Conservation (phyloP, 495 filamentous ascomycete genomes). For the Geoglossum glabrum region DNA sequence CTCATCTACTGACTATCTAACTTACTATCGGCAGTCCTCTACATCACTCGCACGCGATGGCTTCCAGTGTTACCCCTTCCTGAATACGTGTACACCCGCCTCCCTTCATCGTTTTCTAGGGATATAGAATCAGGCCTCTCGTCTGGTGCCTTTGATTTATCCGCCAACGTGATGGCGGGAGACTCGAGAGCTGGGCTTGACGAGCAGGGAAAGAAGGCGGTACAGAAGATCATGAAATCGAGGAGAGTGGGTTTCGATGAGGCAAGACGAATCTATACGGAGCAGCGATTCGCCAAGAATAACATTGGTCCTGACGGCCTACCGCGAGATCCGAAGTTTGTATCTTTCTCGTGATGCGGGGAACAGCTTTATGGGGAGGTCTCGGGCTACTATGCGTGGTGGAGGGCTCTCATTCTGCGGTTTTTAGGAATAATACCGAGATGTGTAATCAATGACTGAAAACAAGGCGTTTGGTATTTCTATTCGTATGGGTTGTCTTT, state of each 20-base stretch:
- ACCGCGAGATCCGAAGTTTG: conserved; percentile 85
- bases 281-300: conserved; percentile 65
- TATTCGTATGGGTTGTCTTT: background rate
- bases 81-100: conserved; percentile 31
- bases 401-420: background rate
- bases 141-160: conserved; percentile 60
- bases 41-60: conserved; percentile 65
- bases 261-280: conserved; percentile 63
- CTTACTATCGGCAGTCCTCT: conserved; percentile 33
- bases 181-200: conserved; percentile 69
- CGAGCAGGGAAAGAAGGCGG: conserved; percentile 51
- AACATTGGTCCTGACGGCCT: conserved; percentile 74
- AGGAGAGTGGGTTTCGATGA: conserved; percentile 69
- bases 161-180: conserved; percentile 52
- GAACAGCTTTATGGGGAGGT: background rate
- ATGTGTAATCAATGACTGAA: background rate
- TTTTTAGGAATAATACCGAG: background rate
- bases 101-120: conserved; percentile 51
- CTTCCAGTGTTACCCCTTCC: conserved; percentile 30
- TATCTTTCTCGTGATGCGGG: conserved; percentile 55
- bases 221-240: conserved; percentile 73
- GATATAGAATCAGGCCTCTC: conserved; percentile 77
- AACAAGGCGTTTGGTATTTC: background rate
- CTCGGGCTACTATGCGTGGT: background rate
- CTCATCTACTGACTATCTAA: background rate